Base-by-base conservation (phyloP, 768 basidiomycete genomes). In the Phaffia tasmanica region DNA sequence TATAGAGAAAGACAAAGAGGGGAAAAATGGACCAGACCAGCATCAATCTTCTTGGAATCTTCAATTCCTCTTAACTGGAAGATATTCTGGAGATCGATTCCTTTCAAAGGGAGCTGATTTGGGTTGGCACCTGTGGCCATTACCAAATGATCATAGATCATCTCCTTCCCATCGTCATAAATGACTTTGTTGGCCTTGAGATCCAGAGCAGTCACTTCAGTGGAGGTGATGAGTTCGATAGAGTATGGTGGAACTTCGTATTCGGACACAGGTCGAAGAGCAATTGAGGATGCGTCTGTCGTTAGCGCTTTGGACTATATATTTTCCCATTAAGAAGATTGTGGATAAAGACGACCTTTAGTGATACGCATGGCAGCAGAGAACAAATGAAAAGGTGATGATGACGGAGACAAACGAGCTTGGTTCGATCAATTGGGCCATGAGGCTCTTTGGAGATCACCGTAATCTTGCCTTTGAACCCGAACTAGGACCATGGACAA, bases 351-450 rank as follows among this genome's bases (percentile, higher is more conserved):
- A 42, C 35, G 11, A 42, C 11, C 35, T 42, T 42, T 11, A 42
- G 35, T 42, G 35, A 42, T 42, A 11, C 35, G 35, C 35, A 42
- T 5, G 35, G 35, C 11, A 42, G 35, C 16, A 42, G 35, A 42
- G 35, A 42, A 42, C 4, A 42, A 5, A 42, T 5, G 11, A 11
- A 42, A 42, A 42, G 11, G 35, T 42, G 6, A 5, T 5, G 35
- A 42, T 42, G 53, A 23, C 4, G 53, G 15, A 16, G 29, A 30
- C 2, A 84, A 84, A 76, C 89, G 63, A 94, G 79, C 77, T 88
- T 93, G 53, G 92, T 92, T 68, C 90, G 81, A 77, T 95, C 92
- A 69, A 93, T 87, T 1, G 92, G 91, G 14, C 85, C 80, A 75
- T 91, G 79, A 1, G 79, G 76, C 77, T 95, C 92, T 72, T 85